Percentiles rank a stretch among this genome's conserved stretches.
phyloP scores from a whole-genome alignment of 805 yeast genomes.

The Brettanomyces sp. region DNA sequence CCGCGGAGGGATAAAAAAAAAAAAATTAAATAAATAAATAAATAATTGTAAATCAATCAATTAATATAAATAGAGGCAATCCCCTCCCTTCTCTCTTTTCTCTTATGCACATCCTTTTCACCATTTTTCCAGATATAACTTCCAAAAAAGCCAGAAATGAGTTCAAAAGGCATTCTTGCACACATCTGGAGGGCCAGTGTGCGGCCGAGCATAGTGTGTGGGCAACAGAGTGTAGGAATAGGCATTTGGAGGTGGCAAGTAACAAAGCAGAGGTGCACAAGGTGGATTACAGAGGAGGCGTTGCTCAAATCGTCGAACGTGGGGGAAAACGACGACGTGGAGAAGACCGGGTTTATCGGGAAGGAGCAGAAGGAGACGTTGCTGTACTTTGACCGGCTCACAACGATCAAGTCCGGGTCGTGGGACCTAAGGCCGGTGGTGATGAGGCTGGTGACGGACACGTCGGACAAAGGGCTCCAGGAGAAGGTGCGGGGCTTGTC shows the following conservation, averaged over 20 bases:
- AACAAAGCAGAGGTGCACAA: not conserved
- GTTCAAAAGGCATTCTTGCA: too few relatives aligned
- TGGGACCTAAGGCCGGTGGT: constrained; percentile 41
- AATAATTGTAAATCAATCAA: too few relatives aligned
- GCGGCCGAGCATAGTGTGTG: too few relatives aligned
- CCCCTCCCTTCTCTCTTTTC: too few relatives aligned
- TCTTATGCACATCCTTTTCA: too few relatives aligned
- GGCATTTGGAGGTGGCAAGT: not conserved
- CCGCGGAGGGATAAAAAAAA: too few relatives aligned
- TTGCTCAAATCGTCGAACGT: constrained; percentile 31
- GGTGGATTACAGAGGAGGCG: constrained; percentile 19
- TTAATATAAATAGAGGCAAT: too few relatives aligned
- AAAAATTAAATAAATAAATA: too few relatives aligned
- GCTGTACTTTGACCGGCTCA: constrained; percentile 47
- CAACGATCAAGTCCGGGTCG: constrained; percentile 30
- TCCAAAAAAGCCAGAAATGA: too few relatives aligned
- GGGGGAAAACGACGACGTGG: constrained; percentile 47
- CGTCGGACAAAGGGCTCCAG: constrained; percentile 27
- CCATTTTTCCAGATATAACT: too few relatives aligned
- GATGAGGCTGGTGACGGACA: constrained; percentile 29
- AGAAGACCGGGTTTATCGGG: constrained; percentile 48
- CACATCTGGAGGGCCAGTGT: too few relatives aligned
- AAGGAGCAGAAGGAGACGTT: constrained; percentile 41
- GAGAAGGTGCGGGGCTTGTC: constrained; percentile 26
- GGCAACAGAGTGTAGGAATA: not conserved